Conservation (phyloP, 2,329 filamentous ascomycete species). For the Allantophomopsis cytisporea region DNA sequence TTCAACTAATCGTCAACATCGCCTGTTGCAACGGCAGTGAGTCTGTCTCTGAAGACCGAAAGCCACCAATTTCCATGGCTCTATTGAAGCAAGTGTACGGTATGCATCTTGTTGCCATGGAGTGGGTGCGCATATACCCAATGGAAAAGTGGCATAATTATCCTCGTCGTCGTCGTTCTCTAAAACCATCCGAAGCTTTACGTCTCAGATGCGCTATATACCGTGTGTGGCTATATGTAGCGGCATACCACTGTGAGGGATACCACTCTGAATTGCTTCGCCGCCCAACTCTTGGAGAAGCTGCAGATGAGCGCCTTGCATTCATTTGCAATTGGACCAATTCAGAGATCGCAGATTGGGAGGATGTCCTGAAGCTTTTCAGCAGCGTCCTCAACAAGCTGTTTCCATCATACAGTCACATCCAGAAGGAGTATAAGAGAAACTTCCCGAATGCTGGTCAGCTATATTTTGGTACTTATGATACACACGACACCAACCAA, state of each 20-base stretch:
- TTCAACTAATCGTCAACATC: slow-evolving; percentile 2
- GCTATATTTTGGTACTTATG: slow-evolving; percentile 1
- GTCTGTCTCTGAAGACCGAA: not conserved
- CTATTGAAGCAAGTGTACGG: slow-evolving; percentile 1
- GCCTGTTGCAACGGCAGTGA: slow-evolving; percentile 2
- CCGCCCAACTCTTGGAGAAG: not conserved
- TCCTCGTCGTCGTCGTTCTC: slow-evolving; percentile 1
- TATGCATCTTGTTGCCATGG: not conserved
- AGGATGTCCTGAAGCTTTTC: not conserved
- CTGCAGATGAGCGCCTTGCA: no score
- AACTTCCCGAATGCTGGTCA: not conserved
- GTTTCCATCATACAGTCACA: slow-evolving; percentile 1
- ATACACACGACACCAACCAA: not conserved
- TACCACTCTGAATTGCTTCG: slow-evolving; percentile 1
- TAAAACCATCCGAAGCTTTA: not conserved
- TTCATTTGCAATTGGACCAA: no score
- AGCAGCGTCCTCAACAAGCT: not conserved
- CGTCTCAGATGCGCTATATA: slow-evolving; percentile 2
- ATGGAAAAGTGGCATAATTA: slow-evolving; percentile 2
- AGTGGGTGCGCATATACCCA: slow-evolving; percentile 3
- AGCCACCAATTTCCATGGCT: slow-evolving; percentile 1
- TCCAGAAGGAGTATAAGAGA: slow-evolving; percentile 1
- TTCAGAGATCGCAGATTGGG: no score
- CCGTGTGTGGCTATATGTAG: slow-evolving; percentile 2
- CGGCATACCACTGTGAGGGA: not conserved